A percentile compares a stretch with the other conserved stretches of the same genome.
These are phyloP conservation scores for Paecilomyces variotii DNA, from an alignment of 2,329 filamentous ascomycete species.

Conservation along the genomic window DNA sequence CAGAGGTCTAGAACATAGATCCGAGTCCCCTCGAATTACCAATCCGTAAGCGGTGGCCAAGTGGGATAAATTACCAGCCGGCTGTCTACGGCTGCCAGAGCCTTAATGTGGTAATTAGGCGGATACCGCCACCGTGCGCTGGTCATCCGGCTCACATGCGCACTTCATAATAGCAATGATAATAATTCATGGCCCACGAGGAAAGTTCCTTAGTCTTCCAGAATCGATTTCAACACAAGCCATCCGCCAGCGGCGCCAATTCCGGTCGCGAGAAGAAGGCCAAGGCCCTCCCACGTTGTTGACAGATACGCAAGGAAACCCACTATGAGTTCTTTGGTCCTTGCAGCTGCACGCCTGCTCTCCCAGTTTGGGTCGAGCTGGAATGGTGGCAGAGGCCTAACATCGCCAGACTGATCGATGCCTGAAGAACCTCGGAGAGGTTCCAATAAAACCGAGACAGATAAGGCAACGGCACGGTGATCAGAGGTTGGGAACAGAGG, in stretches of 20 bases:
- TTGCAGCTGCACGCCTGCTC: slow-evolving; percentile 44
- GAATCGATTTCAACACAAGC: slow-evolving; percentile 32
- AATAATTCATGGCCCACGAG: neutral
- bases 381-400: slow-evolving; percentile 46
- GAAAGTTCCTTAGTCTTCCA: slow-evolving; percentile 12
- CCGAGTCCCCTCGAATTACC: neutral
- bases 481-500: slow-evolving; percentile 78
- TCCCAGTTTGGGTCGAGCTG: slow-evolving; percentile 51
- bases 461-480: slow-evolving; percentile 74
- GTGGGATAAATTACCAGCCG: neutral
- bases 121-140: neutral
- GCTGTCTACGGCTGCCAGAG: neutral
- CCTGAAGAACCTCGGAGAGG: slow-evolving; percentile 27
- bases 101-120: neutral
- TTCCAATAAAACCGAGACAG: slow-evolving; percentile 56
- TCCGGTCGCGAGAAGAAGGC: slow-evolving; percentile 30
- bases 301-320: slow-evolving; percentile 50
- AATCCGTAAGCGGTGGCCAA: neutral
- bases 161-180: neutral
- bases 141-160: no score
- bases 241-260: slow-evolving; percentile 34
- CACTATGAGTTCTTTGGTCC: slow-evolving; percentile 51
- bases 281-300: slow-evolving; percentile 40
- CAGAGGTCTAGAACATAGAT: neutral
- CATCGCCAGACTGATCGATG: slow-evolving; percentile 23